Percentiles rank a stretch among this genome's conserved stretches.
Evolutionary conservation across 805 yeast genomes (phyloP).

Genomic region (Saccharomyces jurei): DNA sequence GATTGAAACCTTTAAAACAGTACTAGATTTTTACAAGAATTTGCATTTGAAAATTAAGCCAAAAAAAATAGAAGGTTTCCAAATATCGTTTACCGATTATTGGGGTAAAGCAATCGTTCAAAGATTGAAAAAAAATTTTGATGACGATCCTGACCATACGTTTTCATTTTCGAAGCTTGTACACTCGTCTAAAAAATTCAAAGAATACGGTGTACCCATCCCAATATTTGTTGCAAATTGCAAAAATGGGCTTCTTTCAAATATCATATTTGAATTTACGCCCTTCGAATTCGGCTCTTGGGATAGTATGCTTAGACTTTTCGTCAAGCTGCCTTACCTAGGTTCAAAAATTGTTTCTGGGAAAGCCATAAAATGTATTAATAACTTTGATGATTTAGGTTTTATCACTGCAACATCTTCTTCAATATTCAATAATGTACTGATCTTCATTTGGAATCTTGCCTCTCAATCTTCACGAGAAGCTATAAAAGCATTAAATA

Average conservation of each 20-base stretch:
- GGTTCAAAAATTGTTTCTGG: constrained; percentile 46
- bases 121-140: constrained; percentile 22
- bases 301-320: constrained; percentile 42
- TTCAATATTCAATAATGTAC: constrained; percentile 48
- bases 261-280: constrained; percentile 45
- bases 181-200: constrained; percentile 27
- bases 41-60: constrained; percentile 47
- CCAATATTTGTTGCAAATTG: constrained; percentile 40
- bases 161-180: constrained; percentile 29
- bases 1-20: constrained; percentile 20
- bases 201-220: constrained; percentile 37
- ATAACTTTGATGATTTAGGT: constrained; percentile 51
- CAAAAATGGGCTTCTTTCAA: constrained; percentile 32
- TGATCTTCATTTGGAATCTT: constrained; percentile 40
- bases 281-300: constrained; percentile 66
- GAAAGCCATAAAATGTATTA: constrained; percentile 35
- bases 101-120: constrained; percentile 58
- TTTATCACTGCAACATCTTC: constrained; percentile 59
- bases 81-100: constrained; percentile 55
- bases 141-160: constrained; percentile 35
- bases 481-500: constrained; percentile 30
- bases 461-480: constrained; percentile 28
- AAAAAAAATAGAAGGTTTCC: constrained; percentile 46
- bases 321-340: constrained; percentile 42
- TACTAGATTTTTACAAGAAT: constrained; percentile 41